Evolutionary conservation across 1,139 yeast species (phyloP).

Genomic region (Eremothecium coryli): DNA sequence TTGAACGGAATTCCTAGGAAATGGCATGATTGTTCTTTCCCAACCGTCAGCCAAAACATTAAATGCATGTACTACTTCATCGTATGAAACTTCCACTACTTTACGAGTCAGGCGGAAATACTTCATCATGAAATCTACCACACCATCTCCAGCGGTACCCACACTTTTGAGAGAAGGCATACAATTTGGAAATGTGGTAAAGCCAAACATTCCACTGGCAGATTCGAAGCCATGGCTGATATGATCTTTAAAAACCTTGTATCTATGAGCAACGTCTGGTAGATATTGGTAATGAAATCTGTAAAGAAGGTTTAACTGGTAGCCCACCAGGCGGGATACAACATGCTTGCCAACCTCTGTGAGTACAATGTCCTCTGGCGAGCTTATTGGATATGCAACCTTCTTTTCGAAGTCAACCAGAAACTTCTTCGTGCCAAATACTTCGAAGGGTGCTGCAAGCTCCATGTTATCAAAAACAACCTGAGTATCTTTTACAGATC

Average conservation of each 20-base stretch:
- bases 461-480: conserved; percentile 7
- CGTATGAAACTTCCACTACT: conserved; percentile 1
- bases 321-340: conserved; percentile 2
- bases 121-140: background rate
- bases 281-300: conserved; percentile 2
- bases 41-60: no score
- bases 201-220: no score
- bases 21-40: no score
- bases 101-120: background rate
- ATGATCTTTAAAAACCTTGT: conserved; percentile 2
- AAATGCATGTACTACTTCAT: conserved; percentile 4
- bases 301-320: conserved; percentile 1
- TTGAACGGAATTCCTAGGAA: no score
- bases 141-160: conserved; percentile 2
- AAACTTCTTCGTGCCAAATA: conserved; percentile 6
- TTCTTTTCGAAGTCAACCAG: conserved; percentile 10
- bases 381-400: conserved; percentile 8
- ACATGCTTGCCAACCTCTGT: conserved; percentile 1
- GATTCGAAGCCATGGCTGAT: background rate
- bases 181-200: background rate
- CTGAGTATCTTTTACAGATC: conserved; percentile 4
- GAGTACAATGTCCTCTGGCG: conserved; percentile 1
- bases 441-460: conserved; percentile 7
- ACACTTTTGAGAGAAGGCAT: background rate
- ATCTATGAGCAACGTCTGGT: conserved; percentile 1